phyloP scores from a whole-genome alignment of 129 eudicot species.

The sunflower (Helianthus annuus) region DNA sequence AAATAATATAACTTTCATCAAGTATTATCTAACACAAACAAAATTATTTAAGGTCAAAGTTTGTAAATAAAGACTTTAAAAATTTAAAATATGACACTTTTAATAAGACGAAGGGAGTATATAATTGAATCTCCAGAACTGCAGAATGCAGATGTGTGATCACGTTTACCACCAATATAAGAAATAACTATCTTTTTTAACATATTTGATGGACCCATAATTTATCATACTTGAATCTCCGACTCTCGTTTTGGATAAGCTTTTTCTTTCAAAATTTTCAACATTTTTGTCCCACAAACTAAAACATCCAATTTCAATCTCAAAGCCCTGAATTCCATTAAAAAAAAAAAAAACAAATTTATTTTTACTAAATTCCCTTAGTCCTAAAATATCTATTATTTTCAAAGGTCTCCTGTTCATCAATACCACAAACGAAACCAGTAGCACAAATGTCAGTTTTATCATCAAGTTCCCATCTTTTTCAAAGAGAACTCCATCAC shows the following conservation, averaged over 20 bases:
- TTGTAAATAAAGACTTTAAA: too few species aligned
- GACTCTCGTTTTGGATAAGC: conserved; percentile 57
- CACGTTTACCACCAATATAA: too few species aligned
- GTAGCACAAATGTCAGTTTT: conserved; percentile 61
- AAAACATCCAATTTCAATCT: conserved; percentile 12
- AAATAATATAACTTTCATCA: too few species aligned
- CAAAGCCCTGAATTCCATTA: neutral
- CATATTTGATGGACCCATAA: neutral
- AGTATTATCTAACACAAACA: too few species aligned
- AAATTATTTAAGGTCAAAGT: too few species aligned
- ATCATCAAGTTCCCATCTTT: conserved; percentile 69
- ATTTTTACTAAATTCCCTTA: conserved; percentile 15
- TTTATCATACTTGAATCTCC: conserved; percentile 22
- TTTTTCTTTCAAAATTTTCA: conserved; percentile 13
- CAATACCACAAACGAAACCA: conserved; percentile 17
- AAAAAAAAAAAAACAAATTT: neutral
- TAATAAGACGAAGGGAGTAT: too few species aligned
- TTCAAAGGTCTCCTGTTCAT: neutral
- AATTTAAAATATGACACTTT: too few species aligned
- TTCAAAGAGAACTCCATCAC: conserved; percentile 52
- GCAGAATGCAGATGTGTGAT: too few species aligned
- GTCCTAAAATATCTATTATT: conserved; percentile 49
- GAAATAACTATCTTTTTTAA: too few species aligned
- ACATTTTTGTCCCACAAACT: neutral
- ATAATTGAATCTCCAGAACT: too few species aligned